phyloP scores from a whole-genome alignment of 331 rosid genomes.

The Quercus phellos region DNA sequence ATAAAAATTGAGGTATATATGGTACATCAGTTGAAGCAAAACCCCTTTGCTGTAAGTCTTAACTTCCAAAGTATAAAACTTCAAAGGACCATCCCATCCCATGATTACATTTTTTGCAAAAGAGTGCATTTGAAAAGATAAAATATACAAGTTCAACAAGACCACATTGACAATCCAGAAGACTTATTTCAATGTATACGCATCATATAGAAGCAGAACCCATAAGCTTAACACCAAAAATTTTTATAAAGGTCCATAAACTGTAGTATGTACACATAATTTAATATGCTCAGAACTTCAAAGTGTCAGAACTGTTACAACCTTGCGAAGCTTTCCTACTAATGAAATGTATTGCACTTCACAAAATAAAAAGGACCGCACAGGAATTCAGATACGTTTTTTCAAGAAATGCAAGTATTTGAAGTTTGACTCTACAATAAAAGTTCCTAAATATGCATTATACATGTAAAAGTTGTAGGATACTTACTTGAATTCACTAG shows the following conservation, averaged over 20 bases:
- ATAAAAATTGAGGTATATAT: background rate
- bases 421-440: background rate
- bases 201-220: background rate
- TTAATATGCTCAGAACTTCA: background rate
- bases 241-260: background rate
- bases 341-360: background rate
- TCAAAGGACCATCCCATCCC: background rate
- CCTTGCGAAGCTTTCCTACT: background rate
- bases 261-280: background rate
- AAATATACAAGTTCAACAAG: no score
- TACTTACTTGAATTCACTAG: slow-evolving; percentile 51
- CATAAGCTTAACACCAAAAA: background rate
- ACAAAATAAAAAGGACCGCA: background rate
- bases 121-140: no score
- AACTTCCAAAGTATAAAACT: background rate
- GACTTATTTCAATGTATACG: background rate
- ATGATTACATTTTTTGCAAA: background rate
- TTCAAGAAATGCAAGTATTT: background rate
- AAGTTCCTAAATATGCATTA: background rate
- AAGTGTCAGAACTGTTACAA: background rate
- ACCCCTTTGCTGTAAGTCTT: background rate
- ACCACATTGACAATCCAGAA: background rate
- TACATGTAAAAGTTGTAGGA: slow-evolving; percentile 5
- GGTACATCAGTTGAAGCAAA: background rate
- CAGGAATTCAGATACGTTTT: background rate